Conservation (phyloP, 495 filamentous ascomycete species). For the Tuber calosporum region DNA sequence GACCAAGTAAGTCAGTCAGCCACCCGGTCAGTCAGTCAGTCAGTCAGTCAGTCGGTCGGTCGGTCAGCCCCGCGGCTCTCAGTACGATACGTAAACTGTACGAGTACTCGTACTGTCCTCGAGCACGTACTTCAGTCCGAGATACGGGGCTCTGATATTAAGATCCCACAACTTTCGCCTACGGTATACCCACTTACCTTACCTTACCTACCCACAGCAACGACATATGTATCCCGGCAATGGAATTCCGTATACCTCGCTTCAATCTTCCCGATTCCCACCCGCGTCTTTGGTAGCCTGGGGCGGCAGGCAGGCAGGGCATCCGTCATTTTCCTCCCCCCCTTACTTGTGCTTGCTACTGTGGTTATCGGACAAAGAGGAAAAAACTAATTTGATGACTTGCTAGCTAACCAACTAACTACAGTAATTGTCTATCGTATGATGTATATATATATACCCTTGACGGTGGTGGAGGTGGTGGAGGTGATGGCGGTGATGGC, state of each 20-base stretch:
- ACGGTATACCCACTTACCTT: neutral
- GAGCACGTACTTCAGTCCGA: slow-evolving; percentile 5
- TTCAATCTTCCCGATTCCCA: neutral
- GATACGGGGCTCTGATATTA: neutral
- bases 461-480: too few species aligned
- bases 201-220: neutral
- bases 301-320: neutral
- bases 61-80: neutral
- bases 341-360: too few species aligned
- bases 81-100: too few species aligned
- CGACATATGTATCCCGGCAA: neutral
- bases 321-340: too few species aligned
- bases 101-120: too few species aligned
- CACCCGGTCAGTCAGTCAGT: neutral
- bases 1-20: neutral
- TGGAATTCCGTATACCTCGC: slow-evolving; percentile 4
- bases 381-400: neutral
- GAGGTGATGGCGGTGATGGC: too few species aligned
- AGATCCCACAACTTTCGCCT: neutral
- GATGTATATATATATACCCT: neutral
- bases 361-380: too few species aligned
- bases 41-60: neutral
- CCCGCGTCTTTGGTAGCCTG: neutral
- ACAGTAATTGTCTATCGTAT: neutral
- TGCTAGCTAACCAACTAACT: neutral